phyloP scores from a whole-genome alignment of 2,329 filamentous ascomycete genomes.

The Colletotrichum spaethianum region DNA sequence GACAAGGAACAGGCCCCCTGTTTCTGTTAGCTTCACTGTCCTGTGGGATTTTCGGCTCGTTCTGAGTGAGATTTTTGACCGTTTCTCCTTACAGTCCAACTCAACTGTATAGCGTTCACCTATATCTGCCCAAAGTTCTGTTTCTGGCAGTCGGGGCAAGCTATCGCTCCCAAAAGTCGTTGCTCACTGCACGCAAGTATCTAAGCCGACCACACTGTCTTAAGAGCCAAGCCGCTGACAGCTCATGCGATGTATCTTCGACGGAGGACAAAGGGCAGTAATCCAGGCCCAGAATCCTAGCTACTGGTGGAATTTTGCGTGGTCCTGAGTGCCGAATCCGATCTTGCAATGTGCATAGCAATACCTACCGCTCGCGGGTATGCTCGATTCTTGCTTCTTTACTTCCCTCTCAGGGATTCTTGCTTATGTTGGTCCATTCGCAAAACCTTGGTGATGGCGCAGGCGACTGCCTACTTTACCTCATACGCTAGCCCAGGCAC shows the following conservation, averaged over 20 bases:
- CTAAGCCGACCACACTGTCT: not conserved
- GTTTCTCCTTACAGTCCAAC: no score
- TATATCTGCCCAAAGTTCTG: not conserved
- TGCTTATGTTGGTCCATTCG: not conserved
- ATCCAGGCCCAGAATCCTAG: constrained; percentile 18
- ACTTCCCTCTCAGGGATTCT: not conserved
- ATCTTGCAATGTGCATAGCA: not conserved
- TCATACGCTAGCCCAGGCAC: constrained; percentile 38
- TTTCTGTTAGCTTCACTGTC: not conserved
- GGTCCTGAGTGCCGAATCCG: no score
- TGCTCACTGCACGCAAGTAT: not conserved
- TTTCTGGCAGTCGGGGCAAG: not conserved
- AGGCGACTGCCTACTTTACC: constrained; percentile 5
- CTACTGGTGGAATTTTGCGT: no score
- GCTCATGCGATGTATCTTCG: not conserved
- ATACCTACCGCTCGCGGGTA: not conserved
- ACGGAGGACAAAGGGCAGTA: not conserved
- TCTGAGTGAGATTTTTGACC: not conserved
- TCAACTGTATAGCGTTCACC: not conserved
- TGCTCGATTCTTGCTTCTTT: not conserved
- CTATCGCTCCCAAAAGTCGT: not conserved
- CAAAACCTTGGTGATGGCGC: constrained; percentile 1
- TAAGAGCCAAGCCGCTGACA: not conserved
- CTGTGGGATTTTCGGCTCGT: not conserved
- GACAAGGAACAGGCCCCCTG: no score